Evolutionary conservation across 768 basidiomycete species (phyloP), one percentile per base, ranked within the genome.

Genomic region (Solioccasus polychromus): DNA sequence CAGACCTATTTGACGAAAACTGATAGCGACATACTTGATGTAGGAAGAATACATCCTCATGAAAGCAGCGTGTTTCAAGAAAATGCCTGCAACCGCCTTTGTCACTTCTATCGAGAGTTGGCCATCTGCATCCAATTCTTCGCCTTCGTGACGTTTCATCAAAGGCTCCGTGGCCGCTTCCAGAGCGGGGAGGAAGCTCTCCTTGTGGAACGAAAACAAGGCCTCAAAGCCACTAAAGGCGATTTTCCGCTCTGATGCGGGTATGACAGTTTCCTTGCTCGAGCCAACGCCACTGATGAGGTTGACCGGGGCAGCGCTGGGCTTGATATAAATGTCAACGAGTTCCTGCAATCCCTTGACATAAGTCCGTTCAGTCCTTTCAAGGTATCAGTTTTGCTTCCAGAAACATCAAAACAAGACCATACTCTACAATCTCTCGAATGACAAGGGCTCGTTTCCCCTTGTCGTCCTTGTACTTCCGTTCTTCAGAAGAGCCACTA

Each of bases 1-100:
- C 45, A 44, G 28, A 42, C 30, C 11, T 14, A 35, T 26, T 32
- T 39, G 39, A 39, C 28, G 39, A 30, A 47, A 8, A 48, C 8
- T 31, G 51, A 38, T 41, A 45, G 8, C 3, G 30, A 68, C 86
- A 62, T 63, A 92, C 91, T 98, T 97, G 75, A 95, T 95, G 64
- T 97, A 99, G 35, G 87, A 88, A 25, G 92, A 93, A 65, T 99
- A 99, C 88, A 98, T 97, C 71, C 76, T 90, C 90, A 99, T 92
- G 73, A 97, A 97, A 4, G 95, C 92, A 24, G 92, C 90, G 66
- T 99, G 93, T 42, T 86, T 88, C 44, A 91, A 71, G 67, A 98
- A 99, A 37, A 90, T 92, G 46, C 85, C 78, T 7, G 90, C 94
- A 29, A 99, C 85, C 12, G 80, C 76, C 48, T 78, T 86, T 0